Percentiles rank a stretch among this genome's conserved stretches.
Conservation (phyloP, 495 filamentous ascomycete species). For the Hypoxylon trugodes region DNA sequence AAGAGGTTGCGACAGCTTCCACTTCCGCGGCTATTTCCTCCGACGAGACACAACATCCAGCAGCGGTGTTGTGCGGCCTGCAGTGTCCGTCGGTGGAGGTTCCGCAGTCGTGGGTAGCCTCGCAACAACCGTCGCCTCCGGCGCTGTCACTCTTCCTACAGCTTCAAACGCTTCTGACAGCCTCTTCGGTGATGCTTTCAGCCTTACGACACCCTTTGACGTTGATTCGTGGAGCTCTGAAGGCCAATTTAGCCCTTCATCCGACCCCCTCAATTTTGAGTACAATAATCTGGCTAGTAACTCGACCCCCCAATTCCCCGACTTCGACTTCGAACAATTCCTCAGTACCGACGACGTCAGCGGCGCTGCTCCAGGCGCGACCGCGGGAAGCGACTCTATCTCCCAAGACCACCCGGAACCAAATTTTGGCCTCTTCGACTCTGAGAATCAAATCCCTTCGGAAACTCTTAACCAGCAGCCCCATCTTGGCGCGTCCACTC, state of each 20-base stretch:
- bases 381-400: conserved; percentile 45
- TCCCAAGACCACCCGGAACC: conserved; percentile 43
- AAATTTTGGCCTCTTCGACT: conserved; percentile 50
- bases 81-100: conserved; percentile 90
- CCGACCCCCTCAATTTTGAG: conserved; percentile 71
- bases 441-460: conserved; percentile 59
- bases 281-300: conserved; percentile 88
- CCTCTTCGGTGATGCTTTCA: conserved; percentile 74
- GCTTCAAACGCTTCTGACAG: conserved; percentile 70
- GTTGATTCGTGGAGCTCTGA: conserved; percentile 79
- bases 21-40: conserved; percentile 67
- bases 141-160: conserved; percentile 64
- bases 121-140: conserved; percentile 64
- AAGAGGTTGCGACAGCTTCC: conserved; percentile 37
- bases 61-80: conserved; percentile 99
- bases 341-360: conserved; percentile 57
- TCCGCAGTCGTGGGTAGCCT: conserved; percentile 66
- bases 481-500: conserved; percentile 88
- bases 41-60: conserved; percentile 99
- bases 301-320: conserved; percentile 67
- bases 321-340: conserved; percentile 64
- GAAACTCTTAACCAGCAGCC: conserved; percentile 80
- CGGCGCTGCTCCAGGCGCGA: conserved; percentile 50
- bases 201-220: conserved; percentile 61
- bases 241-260: conserved; percentile 76